Base-by-base conservation (phyloP, 495 filamentous ascomycete genomes). In the Trichoderma erinaceum region DNA sequence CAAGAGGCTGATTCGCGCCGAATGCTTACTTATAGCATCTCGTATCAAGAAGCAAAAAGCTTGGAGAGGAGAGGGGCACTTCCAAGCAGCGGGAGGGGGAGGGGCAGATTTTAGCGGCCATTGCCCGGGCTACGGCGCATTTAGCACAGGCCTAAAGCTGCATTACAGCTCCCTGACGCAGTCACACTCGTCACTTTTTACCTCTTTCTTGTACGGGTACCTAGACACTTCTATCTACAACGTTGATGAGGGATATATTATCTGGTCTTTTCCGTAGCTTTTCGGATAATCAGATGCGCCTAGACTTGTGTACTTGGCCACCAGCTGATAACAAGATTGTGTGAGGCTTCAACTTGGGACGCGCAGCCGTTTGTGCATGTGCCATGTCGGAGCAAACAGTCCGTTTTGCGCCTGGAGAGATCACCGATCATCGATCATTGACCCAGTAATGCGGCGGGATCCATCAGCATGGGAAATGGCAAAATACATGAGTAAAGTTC, bases 151-250 rank as follows among this genome's bases (percentile, higher is more conserved):
- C 50, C 50, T 25, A 56, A 29, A 2, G 56, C 27, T 61, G 56
- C 56, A 61, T 61, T 61, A 61, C 56, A 27, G 56, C 23, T 61
- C 8, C 56, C 56, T 61, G 56, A 61, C 56, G 56, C 56, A 61
- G 56, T 32, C 56, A 16, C 56, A 27, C 56, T 29, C 27, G 29
- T 58, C 15, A 16, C 15, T 48, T 25, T 18, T 27, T 25, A 58
- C 21, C n/a, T 46, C 43, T 7, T 46, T n/a, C n/a, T 7, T 21
- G 16, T 56, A 21, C 50, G 2, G 10, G 50, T 29, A 29, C 29
- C 41, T 44, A 44, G 16, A 29, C 29, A 4, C 29, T 29, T 1
- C 29, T 29, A 29, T 52, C n/a, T 52, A 21, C 48, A 23, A 23
- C 48, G 48, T 18, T 52, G 48, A 52, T 52, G 48, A 52, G 48